Conservation (phyloP, 768 basidiomycete species). For the Dioszegia hungarica region DNA sequence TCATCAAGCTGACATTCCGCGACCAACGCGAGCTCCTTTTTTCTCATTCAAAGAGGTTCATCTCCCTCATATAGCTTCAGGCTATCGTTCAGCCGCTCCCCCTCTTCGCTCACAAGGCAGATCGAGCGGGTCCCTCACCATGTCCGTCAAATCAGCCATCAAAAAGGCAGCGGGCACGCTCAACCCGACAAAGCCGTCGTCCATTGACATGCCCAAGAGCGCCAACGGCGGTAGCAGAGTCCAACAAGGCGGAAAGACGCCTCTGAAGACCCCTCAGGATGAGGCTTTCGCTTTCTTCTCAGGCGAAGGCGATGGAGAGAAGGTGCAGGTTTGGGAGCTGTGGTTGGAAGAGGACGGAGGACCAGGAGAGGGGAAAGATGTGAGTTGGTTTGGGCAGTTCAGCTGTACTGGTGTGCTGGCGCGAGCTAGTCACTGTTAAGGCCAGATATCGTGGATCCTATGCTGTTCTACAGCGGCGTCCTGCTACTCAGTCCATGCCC, state of each 20-base stretch:
- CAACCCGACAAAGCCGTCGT: neutral
- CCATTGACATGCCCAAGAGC: neutral
- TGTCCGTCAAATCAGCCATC: conserved; percentile 2
- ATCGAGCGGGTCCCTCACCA: too few relatives aligned
- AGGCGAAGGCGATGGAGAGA: conserved; percentile 50
- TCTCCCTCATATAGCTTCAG: too few relatives aligned
- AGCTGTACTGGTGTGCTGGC: neutral
- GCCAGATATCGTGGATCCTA: too few relatives aligned
- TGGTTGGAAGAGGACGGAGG: conserved; percentile 83
- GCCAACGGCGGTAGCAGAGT: neutral
- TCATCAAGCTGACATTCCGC: too few relatives aligned
- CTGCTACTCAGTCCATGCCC: too few relatives aligned
- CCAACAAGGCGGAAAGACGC: conserved; percentile 50
- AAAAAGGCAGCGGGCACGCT: conserved; percentile 2
- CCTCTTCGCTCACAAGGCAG: too few relatives aligned
- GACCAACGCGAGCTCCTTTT: too few relatives aligned
- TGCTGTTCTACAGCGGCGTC: too few relatives aligned
- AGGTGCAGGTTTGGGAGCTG: conserved; percentile 76
- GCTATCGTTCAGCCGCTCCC: too few relatives aligned
- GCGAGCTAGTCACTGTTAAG: too few relatives aligned
- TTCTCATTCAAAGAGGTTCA: too few relatives aligned
- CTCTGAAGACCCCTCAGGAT: conserved; percentile 79
- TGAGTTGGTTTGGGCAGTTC: conserved; percentile 50
- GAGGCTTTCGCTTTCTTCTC: conserved; percentile 87
- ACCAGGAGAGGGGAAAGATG: conserved; percentile 76